Base-by-base conservation (phyloP, 2,329 filamentous ascomycete genomes). In the Curvularia lunata region DNA sequence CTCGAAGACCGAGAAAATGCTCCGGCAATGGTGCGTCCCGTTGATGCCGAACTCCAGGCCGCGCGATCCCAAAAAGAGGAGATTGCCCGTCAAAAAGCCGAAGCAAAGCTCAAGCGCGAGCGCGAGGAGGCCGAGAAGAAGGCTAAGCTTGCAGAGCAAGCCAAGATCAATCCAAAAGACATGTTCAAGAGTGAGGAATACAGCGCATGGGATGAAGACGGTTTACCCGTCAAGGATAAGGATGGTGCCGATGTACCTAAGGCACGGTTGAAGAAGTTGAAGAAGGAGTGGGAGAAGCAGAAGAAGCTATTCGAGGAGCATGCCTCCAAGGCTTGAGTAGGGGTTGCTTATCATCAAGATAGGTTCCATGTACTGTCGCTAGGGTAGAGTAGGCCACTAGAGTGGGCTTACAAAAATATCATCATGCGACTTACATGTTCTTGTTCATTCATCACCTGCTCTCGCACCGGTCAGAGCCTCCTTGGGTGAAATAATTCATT, bases 211-310 rank as follows among this genome's bases (percentile, higher is more conserved):
- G 92, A 97, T 72, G 88, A 84, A 5, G 88, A 94, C 56, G 93
- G 93, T 0, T 61, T 97, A 62, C 93, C 94, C 2, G 90, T 85
- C 0, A 91, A 88, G 78, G 86, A 92, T 74, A 87, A 86, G 61
- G 87, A 91, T 30, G 92, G 92, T 0, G 88, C 86, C 59, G 91
- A 96, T 66, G 83, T 97, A 37, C 85, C 91, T 4, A 97, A 97
- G 82, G 90, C 85, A 58, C 85, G 87, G 71, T 72, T 80, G 49
- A 97, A 97, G 84, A 93, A 91, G 81, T 77, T 97, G 67, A 88
- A 83, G 79, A 97, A 97, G 82, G 88, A 92, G 54, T 96, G 91
- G 91, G 90, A 96, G 68, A 88, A 84, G 74, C 94, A 97, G 81
- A 95, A 92, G 83, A 96, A 94, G 83, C 76, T 85, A 57, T 88